Base-by-base conservation (phyloP, 2,329 filamentous ascomycete genomes). In the Onygenales sp. region DNA sequence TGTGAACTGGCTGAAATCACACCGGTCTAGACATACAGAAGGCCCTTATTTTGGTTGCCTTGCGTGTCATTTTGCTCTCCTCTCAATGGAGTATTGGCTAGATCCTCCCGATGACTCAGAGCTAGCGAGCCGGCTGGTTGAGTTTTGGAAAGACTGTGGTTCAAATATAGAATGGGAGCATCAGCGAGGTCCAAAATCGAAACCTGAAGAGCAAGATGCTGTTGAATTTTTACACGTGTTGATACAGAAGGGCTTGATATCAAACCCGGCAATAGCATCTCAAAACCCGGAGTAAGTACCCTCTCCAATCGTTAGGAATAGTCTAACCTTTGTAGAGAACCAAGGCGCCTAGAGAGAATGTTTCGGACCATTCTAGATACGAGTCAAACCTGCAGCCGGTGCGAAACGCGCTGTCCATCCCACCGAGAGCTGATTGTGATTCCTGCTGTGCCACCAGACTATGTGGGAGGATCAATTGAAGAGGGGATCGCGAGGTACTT, bases 11-110 rank as follows among this genome's bases (percentile, higher is more conserved):
- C 44, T 58, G 21, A n/a, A 11, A 5, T 7, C 7, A 2, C 33
- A 38, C 14, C 5, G 5, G 2, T 4, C 21, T 38, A 6, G 8
- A 46, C 9, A 21, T 48, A 5, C 5, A 13, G 7, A 8, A 13
- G 2, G 9, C 11, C 10, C 13, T 35, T 6, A 11, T 11, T 8
- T 7, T 5, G n/a, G 8, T 21, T 57, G 54, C 31, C 31, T 54
- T 17, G 47, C 47, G 27, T 58, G 54, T 33, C 33, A 52, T 31
- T 13, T 57, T n/a, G 43, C 31, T 14, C 11, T 42, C 11, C 33
- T 59, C 6, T 38, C 45, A 13, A 8, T 35, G 8, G 35, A 39
- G 42, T 59, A 60, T 13, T 54, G 57, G 52, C 39, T 47, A 7
- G 21, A 11, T 14, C 21, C 6, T 2, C 38, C 46, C 31, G 14